phyloP scores from a whole-genome alignment of 2,329 filamentous ascomycete species.

The Incumbomyces delicatus region DNA sequence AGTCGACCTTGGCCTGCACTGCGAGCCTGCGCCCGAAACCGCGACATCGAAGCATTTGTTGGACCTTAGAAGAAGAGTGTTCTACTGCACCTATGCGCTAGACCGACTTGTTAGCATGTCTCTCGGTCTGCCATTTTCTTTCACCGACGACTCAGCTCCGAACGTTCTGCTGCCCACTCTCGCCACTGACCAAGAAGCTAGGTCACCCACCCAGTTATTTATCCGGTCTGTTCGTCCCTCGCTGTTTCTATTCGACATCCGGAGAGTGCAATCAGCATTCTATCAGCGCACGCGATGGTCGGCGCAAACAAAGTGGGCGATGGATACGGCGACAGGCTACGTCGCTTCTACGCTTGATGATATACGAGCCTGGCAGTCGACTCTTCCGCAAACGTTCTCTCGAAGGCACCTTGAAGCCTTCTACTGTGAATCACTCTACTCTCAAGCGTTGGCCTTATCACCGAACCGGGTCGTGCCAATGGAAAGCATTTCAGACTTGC shows the following conservation, averaged over 20 bases:
- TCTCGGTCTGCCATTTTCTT: conserved; percentile 79
- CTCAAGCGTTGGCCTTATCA: conserved; percentile 79
- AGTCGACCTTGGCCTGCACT: conserved; percentile 84
- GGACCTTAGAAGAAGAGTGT: conserved; percentile 71
- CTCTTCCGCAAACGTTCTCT: conserved; percentile 58
- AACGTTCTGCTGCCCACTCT: conserved; percentile 66
- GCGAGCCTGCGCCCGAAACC: conserved; percentile 69
- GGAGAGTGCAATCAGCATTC: conserved; percentile 77
- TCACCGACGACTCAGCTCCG: conserved; percentile 71
- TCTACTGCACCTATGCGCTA: conserved; percentile 81
- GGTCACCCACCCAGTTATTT: conserved; percentile 33
- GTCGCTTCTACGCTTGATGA: conserved; percentile 39
- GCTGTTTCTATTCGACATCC: conserved; percentile 68
- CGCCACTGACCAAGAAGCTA: conserved; percentile 24
- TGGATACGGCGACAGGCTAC: conserved; percentile 51
- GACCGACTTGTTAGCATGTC: conserved; percentile 86
- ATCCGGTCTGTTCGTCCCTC: conserved; percentile 57
- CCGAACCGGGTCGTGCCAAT: conserved; percentile 62
- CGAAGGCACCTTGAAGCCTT: conserved; percentile 64
- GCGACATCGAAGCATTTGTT: conserved; percentile 58
- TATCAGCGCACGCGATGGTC: conserved; percentile 68
- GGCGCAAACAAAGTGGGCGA: conserved; percentile 55
- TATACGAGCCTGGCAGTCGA: conserved; percentile 68
- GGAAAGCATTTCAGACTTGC: conserved; percentile 58
- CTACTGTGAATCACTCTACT: conserved; percentile 81